Evolutionary conservation across 345 rosid species (phyloP).

Genomic region (Acer campestre): DNA sequence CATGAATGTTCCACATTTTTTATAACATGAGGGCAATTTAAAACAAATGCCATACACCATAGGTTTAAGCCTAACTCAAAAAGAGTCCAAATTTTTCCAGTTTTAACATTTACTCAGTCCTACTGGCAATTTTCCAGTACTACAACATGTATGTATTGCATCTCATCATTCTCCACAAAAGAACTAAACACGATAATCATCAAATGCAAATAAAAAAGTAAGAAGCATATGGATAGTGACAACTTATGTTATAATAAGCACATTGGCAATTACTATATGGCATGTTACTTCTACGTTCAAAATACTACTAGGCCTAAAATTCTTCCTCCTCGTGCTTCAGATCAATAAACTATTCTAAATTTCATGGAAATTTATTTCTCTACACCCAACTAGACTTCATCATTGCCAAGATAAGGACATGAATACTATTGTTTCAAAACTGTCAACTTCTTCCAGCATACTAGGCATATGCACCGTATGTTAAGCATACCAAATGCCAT

Average conservation of each 20-base stretch:
- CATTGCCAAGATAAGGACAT: background rate
- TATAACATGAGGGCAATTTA: background rate
- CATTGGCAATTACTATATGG: background rate
- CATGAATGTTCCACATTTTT: background rate
- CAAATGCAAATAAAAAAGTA: background rate
- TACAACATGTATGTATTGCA: background rate
- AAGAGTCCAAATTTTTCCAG: constrained; percentile 1
- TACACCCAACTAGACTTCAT: background rate
- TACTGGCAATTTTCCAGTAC: background rate
- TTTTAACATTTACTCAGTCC: background rate
- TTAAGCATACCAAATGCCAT: background rate
- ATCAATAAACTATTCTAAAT: background rate
- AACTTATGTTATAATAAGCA: background rate
- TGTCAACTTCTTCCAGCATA: background rate
- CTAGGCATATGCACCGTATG: background rate
- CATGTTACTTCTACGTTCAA: background rate
- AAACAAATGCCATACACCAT: background rate
- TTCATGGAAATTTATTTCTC: background rate
- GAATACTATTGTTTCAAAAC: background rate
- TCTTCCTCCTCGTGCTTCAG: background rate
- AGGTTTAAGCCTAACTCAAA: background rate
- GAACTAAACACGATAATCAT: background rate
- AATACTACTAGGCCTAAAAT: background rate
- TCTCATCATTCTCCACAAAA: background rate
- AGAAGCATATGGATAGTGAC: background rate